Evolutionary conservation across 2,329 filamentous ascomycete genomes (phyloP).

Genomic region (Cytospora chrysosperma): DNA sequence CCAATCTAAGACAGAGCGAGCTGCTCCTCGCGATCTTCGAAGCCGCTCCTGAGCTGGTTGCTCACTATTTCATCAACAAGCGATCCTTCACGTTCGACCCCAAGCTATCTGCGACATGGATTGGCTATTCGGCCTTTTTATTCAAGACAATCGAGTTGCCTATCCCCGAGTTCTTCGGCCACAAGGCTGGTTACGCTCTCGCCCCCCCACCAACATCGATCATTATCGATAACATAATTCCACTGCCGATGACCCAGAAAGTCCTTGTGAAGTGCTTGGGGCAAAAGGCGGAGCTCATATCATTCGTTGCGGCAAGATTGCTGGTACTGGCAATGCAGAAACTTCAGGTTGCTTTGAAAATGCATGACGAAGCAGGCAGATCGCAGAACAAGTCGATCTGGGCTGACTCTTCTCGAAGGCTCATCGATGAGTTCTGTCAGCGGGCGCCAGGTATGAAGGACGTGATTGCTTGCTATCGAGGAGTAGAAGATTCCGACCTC

Average conservation of each 20-base stretch:
- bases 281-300: constrained; percentile 73
- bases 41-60: constrained; percentile 79
- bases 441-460: constrained; percentile 81
- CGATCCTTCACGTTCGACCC: constrained; percentile 83
- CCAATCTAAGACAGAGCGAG: constrained; percentile 76
- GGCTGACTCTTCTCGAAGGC: constrained; percentile 64
- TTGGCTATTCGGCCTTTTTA: constrained; percentile 86
- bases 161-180: constrained; percentile 71
- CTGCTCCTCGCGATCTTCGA: constrained; percentile 78
- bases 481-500: constrained; percentile 64
- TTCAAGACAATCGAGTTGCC: constrained; percentile 77
- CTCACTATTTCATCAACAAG: constrained; percentile 82
- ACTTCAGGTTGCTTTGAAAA: constrained; percentile 60
- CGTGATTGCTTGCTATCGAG: constrained; percentile 70
- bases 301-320: constrained; percentile 80
- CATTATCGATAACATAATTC: constrained; percentile 82
- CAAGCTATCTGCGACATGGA: constrained; percentile 90
- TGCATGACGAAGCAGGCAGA: constrained; percentile 52
- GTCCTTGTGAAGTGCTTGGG: constrained; percentile 76
- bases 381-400: constrained; percentile 51
- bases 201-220: constrained; percentile 77
- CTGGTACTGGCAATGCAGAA: constrained; percentile 79
- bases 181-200: constrained; percentile 57
- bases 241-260: constrained; percentile 77
- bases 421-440: constrained; percentile 73